Percentiles rank a stretch among this genome's conserved stretches.
These are phyloP conservation scores for Paracamarosporium sp. DNA, from an alignment of 2,329 filamentous ascomycete genomes.

Conservation along the genomic window DNA sequence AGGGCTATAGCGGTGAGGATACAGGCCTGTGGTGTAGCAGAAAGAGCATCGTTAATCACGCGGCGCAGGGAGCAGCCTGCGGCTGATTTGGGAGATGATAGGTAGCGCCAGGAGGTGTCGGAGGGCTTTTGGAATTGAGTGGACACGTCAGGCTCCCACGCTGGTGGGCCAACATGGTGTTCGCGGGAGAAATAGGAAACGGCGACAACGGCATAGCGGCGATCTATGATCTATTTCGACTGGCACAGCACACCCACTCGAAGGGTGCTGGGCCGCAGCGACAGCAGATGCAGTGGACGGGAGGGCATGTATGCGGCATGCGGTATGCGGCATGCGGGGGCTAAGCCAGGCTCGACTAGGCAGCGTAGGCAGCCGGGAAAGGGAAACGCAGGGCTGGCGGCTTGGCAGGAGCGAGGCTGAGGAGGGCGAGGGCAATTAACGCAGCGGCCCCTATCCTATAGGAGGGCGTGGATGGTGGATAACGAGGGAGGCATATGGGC, in stretches of 20 bases:
- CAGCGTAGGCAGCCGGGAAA: no score
- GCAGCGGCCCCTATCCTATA: conserved; percentile 16
- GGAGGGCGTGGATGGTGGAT: background rate
- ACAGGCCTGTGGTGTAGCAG: conserved; percentile 17
- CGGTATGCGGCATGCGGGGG: conserved; percentile 3
- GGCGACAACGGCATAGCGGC: conserved; percentile 25
- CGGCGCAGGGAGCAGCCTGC: conserved; percentile 23
- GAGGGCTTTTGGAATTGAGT: conserved; percentile 22
- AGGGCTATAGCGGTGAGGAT: background rate
- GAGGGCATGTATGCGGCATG: background rate
- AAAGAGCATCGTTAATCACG: conserved; percentile 21
- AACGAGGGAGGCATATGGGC: conserved; percentile 16
- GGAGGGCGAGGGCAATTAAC: background rate
- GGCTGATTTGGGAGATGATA: conserved; percentile 17
- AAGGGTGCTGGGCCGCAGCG: background rate
- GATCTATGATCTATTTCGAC: background rate
- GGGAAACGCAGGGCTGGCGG: background rate
- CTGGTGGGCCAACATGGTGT: background rate
- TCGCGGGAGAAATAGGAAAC: conserved; percentile 6
- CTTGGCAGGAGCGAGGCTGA: conserved; percentile 4
- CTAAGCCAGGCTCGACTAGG: conserved; percentile 6
- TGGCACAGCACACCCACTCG: background rate
- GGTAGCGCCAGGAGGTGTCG: conserved; percentile 17
- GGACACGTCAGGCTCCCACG: background rate
- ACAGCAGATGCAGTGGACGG: background rate